phyloP scores from a whole-genome alignment of 1,284 basidiomycete species.

The Chalciporus piperatoides region DNA sequence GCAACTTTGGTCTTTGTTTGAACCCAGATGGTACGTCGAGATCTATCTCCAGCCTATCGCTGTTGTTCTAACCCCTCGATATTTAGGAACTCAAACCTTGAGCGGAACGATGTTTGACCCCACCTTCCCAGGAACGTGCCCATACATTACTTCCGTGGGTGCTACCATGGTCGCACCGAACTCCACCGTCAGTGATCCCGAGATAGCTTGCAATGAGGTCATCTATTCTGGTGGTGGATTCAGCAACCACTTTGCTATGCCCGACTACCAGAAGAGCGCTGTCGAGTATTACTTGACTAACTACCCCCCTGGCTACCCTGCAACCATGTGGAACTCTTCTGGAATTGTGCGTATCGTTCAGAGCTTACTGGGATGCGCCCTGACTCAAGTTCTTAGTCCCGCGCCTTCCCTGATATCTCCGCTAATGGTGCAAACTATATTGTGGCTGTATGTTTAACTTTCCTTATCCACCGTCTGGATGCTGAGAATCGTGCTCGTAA shows the following conservation, averaged over 20 bases:
- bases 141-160: conserved; percentile 55
- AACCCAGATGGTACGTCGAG: conserved; percentile 15
- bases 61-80: not conserved
- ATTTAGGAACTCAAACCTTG: conserved; percentile 23
- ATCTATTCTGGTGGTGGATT: conserved; percentile 48
- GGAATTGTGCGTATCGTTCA: conserved; percentile 28
- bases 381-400: conserved; percentile 21
- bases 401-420: conserved; percentile 45
- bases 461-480: not conserved
- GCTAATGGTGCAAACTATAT: conserved; percentile 41
- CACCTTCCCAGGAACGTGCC: conserved; percentile 54
- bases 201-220: conserved; percentile 37
- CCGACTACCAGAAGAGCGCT: conserved; percentile 36
- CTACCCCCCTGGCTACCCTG: conserved; percentile 33
- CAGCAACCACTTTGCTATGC: conserved; percentile 39
- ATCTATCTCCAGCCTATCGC: not conserved
- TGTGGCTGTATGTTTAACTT: conserved; percentile 30
- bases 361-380: not conserved
- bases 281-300: conserved; percentile 32
- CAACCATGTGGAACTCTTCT: conserved; percentile 44
- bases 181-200: conserved; percentile 36
- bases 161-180: conserved; percentile 49
- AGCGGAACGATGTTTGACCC: conserved; percentile 41
- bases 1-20: conserved; percentile 33
- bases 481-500: not conserved